Evolutionary conservation across 495 filamentous ascomycete genomes (phyloP).

Genomic region (Xylaria venustula): DNA sequence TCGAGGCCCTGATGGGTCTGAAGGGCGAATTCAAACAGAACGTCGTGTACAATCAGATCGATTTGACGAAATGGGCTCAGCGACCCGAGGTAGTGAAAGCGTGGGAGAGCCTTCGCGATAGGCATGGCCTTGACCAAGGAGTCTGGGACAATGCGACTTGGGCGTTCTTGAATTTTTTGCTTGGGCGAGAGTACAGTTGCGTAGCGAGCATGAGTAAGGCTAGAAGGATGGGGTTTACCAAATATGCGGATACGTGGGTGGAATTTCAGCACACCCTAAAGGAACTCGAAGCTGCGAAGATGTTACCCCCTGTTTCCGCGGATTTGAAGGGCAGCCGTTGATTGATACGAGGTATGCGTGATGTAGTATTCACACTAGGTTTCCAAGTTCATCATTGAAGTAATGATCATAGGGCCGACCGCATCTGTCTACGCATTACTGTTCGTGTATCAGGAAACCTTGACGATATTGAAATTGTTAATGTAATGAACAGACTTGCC

Average conservation of each 20-base stretch:
- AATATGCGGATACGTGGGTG: slow-evolving; percentile 56
- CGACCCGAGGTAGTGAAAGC: slow-evolving; percentile 56
- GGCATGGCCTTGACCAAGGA: slow-evolving; percentile 46
- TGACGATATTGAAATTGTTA: neutral
- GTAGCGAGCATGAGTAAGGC: slow-evolving; percentile 60
- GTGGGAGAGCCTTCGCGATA: slow-evolving; percentile 43
- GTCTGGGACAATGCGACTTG: slow-evolving; percentile 58
- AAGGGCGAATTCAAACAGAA: slow-evolving; percentile 28
- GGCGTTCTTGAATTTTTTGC: slow-evolving; percentile 49
- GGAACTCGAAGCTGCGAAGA: slow-evolving; percentile 39
- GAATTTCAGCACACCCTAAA: slow-evolving; percentile 47
- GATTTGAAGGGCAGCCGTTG: neutral
- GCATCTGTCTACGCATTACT: neutral
- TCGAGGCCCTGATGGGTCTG: slow-evolving; percentile 41
- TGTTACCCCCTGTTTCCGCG: slow-evolving; percentile 23
- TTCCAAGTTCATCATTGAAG: no score
- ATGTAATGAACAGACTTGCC: neutral
- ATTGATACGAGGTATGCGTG: no score
- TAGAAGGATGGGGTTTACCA: slow-evolving; percentile 48
- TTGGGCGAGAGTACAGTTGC: slow-evolving; percentile 51
- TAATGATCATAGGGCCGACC: no score
- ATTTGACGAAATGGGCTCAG: slow-evolving; percentile 54
- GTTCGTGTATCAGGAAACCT: slow-evolving; percentile 1
- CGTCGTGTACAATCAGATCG: slow-evolving; percentile 45
- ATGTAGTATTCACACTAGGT: no score